Evolutionary conservation across 768 basidiomycete species (phyloP), one percentile per base, ranked within the genome.

Genomic region (Lentinus brumalis): DNA sequence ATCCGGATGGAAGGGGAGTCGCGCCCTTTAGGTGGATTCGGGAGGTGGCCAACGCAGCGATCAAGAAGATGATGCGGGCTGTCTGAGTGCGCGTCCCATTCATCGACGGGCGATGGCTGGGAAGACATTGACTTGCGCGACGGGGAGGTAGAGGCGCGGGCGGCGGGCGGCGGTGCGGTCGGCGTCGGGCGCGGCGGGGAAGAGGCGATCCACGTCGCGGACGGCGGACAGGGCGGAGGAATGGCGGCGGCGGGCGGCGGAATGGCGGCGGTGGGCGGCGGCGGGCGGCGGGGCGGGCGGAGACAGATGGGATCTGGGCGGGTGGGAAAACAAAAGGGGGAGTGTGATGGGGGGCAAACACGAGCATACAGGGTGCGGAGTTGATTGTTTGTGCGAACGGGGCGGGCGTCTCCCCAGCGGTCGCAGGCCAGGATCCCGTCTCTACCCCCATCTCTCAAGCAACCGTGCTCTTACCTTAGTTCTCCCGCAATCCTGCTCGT

Each of bases 301-400:
- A 29, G 46, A 49, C 46, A 9, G 46, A 44, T 56, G 54, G 52
- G 60, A 61, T 61, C 41, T 40, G 52, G 42, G 29, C 49, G 50
- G 39, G 59, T 53, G 50, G 54, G 54, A 60, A 49, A 55, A 40
- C 35, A 35, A 53, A 59, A 54, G 52, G 58, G 52, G 53, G 29
- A 50, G 53, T 44, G 51, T 62, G 61, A 62, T 62, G 62, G 54
- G 21, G 44, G 26, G 31, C 62, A 63, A 63, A 59, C 57, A 63
- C 35, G 45, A 12, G 12, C 62, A 63, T 32, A 56, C 50, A 59
- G 53, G 42, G 29, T 56, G 58, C 62, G 62, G 62, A 63, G 62
- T 63, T 63, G 62, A 63, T 59, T 63, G 62, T 59, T 54, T 46
- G 62, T 55, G 62, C 21, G 62, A 59, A 59, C 29, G 41, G 54